Conservation (phyloP, 163 green algal species). For the Volvox carteri region DNA sequence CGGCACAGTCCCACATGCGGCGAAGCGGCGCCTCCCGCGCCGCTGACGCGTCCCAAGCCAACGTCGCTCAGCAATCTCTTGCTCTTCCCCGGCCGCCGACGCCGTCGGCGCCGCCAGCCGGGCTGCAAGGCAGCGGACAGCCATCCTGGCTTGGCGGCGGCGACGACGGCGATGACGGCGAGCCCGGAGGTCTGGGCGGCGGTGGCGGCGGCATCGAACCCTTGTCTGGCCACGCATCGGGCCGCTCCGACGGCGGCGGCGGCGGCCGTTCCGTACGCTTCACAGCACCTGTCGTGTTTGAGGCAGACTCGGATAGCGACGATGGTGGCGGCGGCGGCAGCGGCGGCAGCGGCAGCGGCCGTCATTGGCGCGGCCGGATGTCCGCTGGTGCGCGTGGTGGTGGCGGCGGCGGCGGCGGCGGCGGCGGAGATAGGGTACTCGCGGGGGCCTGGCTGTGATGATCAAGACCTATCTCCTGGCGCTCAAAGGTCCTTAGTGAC, state of each 20-base stretch:
- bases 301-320: neutral
- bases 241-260: neutral
- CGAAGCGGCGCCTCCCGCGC: neutral
- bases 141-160: no score
- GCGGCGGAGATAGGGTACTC: neutral
- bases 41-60: no score
- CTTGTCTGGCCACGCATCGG: no score
- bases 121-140: no score
- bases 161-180: neutral
- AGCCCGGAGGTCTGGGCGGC: neutral
- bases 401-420: neutral
- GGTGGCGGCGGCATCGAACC: no score
- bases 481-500: no score
- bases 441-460: neutral
- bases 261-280: conserved; percentile 30
- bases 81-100: no score
- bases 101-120: neutral
- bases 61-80: no score
- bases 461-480: no score
- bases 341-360: no score
- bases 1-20: neutral
- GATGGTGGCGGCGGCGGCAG: neutral
- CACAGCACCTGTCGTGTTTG: conserved; percentile 2
- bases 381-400: no score
- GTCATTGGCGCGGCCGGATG: no score